These are phyloP conservation scores for Hymenochaete sp. DNA, from an alignment of 1,284 basidiomycete species.

Conservation along the genomic window DNA sequence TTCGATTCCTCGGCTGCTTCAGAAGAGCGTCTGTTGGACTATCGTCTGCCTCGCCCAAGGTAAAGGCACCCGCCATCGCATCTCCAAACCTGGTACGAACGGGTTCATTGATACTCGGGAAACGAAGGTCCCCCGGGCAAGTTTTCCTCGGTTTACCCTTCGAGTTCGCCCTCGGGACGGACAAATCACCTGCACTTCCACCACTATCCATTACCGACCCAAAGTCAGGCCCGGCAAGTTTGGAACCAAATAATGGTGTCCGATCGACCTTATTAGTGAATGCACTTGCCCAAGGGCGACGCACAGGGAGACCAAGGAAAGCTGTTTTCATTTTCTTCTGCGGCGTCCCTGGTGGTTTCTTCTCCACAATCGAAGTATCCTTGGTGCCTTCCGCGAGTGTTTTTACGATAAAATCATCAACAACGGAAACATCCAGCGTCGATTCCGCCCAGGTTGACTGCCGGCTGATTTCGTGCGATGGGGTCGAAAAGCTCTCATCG, in stretches of 20 bases:
- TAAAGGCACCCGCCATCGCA: conserved; percentile 22
- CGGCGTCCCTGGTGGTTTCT: conserved; percentile 68
- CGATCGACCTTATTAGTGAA: conserved; percentile 60
- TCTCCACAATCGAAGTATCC: conserved; percentile 37
- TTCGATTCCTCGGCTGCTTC: conserved; percentile 28
- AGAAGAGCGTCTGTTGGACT: conserved; percentile 38
- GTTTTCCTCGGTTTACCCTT: conserved; percentile 13
- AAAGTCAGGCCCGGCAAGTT: conserved; percentile 16
- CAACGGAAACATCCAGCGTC: conserved; percentile 28
- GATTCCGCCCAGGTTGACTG: conserved; percentile 56
- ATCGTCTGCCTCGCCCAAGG: conserved; percentile 32
- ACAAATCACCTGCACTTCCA: conserved; percentile 29
- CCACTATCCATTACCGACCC: conserved; percentile 18
- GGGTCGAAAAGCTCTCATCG: conserved; percentile 59
- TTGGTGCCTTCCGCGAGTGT: conserved; percentile 54
- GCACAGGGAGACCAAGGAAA: conserved; percentile 37
- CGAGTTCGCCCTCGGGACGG: conserved; percentile 3
- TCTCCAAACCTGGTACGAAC: too few relatives aligned
- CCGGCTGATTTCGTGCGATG: conserved; percentile 43
- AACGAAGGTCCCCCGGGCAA: conserved; percentile 14
- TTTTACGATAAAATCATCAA: conserved; percentile 64
- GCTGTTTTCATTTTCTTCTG: conserved; percentile 63
- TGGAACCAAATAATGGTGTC: conserved; percentile 34
- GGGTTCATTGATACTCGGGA: conserved; percentile 18
- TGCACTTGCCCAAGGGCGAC: conserved; percentile 71